These are phyloP conservation scores for Pyrrhoderma lamaoense DNA, from an alignment of 1,284 basidiomycete genomes.

Conservation along the genomic window DNA sequence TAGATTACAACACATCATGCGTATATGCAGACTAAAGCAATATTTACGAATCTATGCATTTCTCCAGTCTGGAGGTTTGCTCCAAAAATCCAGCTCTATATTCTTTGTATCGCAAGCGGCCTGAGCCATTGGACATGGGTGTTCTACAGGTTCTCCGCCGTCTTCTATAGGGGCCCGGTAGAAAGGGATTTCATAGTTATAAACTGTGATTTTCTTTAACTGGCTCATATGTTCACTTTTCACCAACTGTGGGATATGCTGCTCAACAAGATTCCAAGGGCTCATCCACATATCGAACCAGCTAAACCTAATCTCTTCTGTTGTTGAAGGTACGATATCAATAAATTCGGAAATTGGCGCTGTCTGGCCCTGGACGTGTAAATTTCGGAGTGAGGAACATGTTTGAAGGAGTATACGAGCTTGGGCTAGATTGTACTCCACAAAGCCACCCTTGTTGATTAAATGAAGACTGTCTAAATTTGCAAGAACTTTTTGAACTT, in stretches of 20 bases:
- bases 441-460: constrained; percentile 17
- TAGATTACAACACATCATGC: no score
- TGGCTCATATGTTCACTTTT: background rate
- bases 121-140: constrained; percentile 13
- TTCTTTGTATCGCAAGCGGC: constrained; percentile 3
- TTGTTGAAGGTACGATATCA: constrained; percentile 12
- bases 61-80: constrained; percentile 16
- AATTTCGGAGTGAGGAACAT: constrained; percentile 6
- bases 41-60: background rate
- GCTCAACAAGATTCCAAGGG: constrained; percentile 16
- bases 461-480: constrained; percentile 7
- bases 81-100: constrained; percentile 13
- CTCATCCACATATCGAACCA: constrained; percentile 19
- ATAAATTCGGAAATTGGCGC: constrained; percentile 15
- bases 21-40: background rate
- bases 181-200: constrained; percentile 16
- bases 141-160: constrained; percentile 4
- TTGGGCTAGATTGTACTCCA: constrained; percentile 16
- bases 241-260: constrained; percentile 8
- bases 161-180: constrained; percentile 5
- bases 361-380: constrained; percentile 16
- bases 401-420: constrained; percentile 13
- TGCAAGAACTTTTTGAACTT: constrained; percentile 1
- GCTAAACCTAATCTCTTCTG: constrained; percentile 15
- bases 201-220: constrained; percentile 11